Evolutionary conservation across 306 rosid genomes (phyloP).

Genomic region (Trifolium dubium): DNA sequence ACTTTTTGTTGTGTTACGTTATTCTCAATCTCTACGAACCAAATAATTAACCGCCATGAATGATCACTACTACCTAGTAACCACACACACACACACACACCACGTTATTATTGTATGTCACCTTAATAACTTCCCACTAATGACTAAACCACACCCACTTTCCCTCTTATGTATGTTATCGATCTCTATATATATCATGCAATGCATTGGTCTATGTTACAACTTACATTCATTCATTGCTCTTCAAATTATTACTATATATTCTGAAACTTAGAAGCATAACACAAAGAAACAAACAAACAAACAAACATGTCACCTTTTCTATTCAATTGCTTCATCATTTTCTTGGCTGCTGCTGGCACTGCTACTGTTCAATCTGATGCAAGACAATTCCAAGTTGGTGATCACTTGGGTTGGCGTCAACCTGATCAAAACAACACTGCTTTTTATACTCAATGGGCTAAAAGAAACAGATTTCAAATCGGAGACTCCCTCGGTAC

Average conservation of each 20-base stretch:
- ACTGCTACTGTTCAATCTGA: slow-evolving; percentile 45
- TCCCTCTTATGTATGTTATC: neutral
- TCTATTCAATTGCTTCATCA: slow-evolving; percentile 32
- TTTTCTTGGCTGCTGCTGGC: slow-evolving; percentile 35
- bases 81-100: neutral
- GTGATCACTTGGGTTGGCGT: slow-evolving; percentile 73
- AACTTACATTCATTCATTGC: neutral
- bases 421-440: slow-evolving; percentile 51
- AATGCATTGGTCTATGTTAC: neutral
- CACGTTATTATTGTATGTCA: neutral
- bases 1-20: too few species aligned
- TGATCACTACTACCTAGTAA: too few species aligned
- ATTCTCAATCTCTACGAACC: neutral
- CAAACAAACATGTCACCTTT: slow-evolving; percentile 46
- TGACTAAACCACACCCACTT: neutral
- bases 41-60: neutral
- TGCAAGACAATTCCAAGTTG: slow-evolving; percentile 64
- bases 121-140: neutral
- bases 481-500: slow-evolving; percentile 79
- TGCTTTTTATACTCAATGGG: slow-evolving; percentile 65
- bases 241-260: neutral
- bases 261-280: neutral
- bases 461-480: slow-evolving; percentile 65
- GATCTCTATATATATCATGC: neutral
- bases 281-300: neutral